Evolutionary conservation across 768 basidiomycete species (phyloP), one percentile per base, ranked within the genome.

Genomic region (Suillus weaverae): DNA sequence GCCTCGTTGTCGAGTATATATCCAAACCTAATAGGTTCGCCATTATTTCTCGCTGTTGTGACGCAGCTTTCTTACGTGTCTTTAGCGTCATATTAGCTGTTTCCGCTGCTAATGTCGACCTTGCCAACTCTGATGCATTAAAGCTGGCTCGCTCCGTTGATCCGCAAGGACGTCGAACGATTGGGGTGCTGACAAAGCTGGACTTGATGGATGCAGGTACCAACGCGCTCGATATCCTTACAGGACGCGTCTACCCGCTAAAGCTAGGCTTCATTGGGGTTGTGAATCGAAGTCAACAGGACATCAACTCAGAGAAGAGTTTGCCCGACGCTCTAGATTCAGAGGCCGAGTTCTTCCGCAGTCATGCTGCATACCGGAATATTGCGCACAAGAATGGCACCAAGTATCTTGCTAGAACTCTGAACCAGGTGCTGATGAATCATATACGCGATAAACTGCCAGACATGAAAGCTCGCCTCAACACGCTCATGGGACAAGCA

Each of bases 181-280:
- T 99, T 63, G 97, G 97, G 60, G 92, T 99, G 22, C 83, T 99
- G 60, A 97, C 97, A 16, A 99, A 99, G 78, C 86, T 99, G 39
- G 97, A 99, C 79, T 85, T 99, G 54, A 99, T 99, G 97, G 97
- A 99, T 71, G 96, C 96, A 7, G 97, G 97, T 35, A 99, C 97
- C 41, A 98, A 99, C 75, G 97, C 97, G 26, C 80, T 96, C 41
- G 97, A 99, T 77, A 89, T 99, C 69, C 85, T 99, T 43, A 98
- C 94, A 0, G 97, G 97, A 46, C 91, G 97, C 65, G 92, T 98
- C 51, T 99, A 99, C 78, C 97, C 97, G 38, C 86, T 99, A 67
- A 99, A 98, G 76, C 85, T 99, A 13, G 97, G 97, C 53, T 99
- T 99, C 78, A 96, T 99, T 68, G 97, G 97, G 22, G 91, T 99